Base-by-base conservation (phyloP, 2,329 filamentous ascomycete species). In the Microcera coccophila region DNA sequence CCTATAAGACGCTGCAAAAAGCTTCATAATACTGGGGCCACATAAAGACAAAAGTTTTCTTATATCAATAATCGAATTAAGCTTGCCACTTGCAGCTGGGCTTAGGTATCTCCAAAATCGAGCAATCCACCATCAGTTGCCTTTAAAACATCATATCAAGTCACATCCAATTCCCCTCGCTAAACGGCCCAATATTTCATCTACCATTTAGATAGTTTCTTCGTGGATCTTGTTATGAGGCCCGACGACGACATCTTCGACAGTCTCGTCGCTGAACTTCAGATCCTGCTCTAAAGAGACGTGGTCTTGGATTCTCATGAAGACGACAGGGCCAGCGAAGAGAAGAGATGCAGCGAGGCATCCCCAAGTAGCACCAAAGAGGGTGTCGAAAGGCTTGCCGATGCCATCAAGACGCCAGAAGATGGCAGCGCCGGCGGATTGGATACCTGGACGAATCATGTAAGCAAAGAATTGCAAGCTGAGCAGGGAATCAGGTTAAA, bases 191-290 rank as follows among this genome's bases (percentile, higher is more conserved):
- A n/a, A n/a, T n/a, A n/a, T n/a, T n/a, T n/a, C n/a, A n/a, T n/a
- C n/a, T n/a, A n/a, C n/a, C n/a, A n/a, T n/a, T n/a, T n/a, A n/a
- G n/a, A n/a, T n/a, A n/a, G n/a, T n/a, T n/a, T n/a, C n/a, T 10
- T 51, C 51, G 2, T 34, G 36, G 45, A 54, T 58, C 28, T 52
- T 54, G 5, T 38, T 33, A 4, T 28, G 32, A 1, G 47, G 40
- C 9, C 38, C 42, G 8, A 42, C 48, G 29, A 58, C 39, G 18
- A 95, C 84, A 52, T 95, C 87, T 37, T 78, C 79, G 8, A 84
- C 61, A 0, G 85, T 93, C 75, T 94, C 88, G 60, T 95, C 90
- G 22, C 85, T 88, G 66, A 90, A 90, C 60, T 83, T 82, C 39
- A 95, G 72, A 65, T 96, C 90, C 43, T 90, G 82, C 65, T 91